A percentile compares a stretch with the other conserved stretches of the same genome.
These are phyloP conservation scores for Tricholoma flavovirens DNA, from an alignment of 768 basidiomycete species.

Conservation along the genomic window DNA sequence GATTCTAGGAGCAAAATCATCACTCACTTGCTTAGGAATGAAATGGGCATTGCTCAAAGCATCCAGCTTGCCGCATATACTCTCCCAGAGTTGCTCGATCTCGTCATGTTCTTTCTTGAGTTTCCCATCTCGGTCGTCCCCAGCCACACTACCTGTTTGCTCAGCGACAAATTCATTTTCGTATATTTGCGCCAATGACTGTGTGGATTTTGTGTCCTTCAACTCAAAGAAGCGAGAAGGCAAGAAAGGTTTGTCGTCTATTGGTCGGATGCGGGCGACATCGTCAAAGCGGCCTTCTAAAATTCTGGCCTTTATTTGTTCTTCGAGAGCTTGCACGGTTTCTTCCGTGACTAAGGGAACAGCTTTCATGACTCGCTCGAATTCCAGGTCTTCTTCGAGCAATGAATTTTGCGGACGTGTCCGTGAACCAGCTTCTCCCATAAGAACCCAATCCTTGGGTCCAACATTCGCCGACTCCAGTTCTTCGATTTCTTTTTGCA, in stretches of 20 bases:
- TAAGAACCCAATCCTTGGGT: slow-evolving; percentile 86
- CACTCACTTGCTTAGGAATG: slow-evolving; percentile 82
- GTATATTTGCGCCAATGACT: slow-evolving; percentile 93
- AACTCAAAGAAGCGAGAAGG: slow-evolving; percentile 87
- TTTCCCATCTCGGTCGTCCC: slow-evolving; percentile 84
- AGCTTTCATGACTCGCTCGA: slow-evolving; percentile 82
- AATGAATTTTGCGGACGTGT: slow-evolving; percentile 86
- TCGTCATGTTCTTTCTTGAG: slow-evolving; percentile 85
- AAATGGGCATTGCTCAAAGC: slow-evolving; percentile 94
- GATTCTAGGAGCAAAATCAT: neutral
- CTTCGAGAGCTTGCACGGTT: slow-evolving; percentile 74
- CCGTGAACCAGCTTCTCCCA: slow-evolving; percentile 84
- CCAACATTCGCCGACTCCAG: slow-evolving; percentile 86
- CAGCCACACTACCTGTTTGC: slow-evolving; percentile 45
- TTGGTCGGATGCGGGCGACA: slow-evolving; percentile 73
- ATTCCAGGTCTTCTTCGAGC: slow-evolving; percentile 91
- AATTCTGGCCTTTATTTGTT: slow-evolving; percentile 85
- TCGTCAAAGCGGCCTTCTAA: slow-evolving; percentile 85
- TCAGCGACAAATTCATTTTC: slow-evolving; percentile 84
- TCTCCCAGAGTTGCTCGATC: slow-evolving; percentile 78
- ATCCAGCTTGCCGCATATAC: slow-evolving; percentile 83
- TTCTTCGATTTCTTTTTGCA: slow-evolving; percentile 72
- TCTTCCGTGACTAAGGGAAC: slow-evolving; percentile 91
- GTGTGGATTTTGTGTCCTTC: slow-evolving; percentile 80
- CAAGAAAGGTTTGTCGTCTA: slow-evolving; percentile 84